Evolutionary conservation across 352 stramenopile genomes (phyloP).

Genomic region (Globisporangium echinulatum): DNA sequence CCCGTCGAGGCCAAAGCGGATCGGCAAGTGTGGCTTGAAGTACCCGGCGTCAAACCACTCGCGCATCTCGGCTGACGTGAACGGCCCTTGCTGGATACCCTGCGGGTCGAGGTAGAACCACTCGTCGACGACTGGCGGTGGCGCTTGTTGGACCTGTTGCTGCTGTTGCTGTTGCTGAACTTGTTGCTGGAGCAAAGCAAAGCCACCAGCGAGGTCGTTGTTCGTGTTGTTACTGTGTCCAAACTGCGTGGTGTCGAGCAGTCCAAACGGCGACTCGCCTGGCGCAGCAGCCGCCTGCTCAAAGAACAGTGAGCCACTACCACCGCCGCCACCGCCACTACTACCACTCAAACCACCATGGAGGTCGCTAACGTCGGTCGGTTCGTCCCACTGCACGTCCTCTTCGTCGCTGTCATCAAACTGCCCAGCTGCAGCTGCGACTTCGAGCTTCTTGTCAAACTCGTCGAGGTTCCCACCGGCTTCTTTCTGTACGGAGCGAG

Average conservation of each 20-base stretch:
- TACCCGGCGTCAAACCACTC: slow-evolving; percentile 88
- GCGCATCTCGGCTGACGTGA: slow-evolving; percentile 83
- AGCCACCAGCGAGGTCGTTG: slow-evolving; percentile 10
- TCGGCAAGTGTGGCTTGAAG: slow-evolving; percentile 86
- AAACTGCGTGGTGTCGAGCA: slow-evolving; percentile 32
- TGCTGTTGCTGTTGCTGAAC: slow-evolving; percentile 3
- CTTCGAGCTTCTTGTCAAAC: slow-evolving; percentile 77
- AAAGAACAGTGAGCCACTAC: slow-evolving; percentile 2
- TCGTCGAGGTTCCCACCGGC: slow-evolving; percentile 57
- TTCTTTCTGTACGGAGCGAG: slow-evolving; percentile 22
- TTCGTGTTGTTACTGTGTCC: slow-evolving; percentile 28
- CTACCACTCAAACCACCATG: slow-evolving; percentile 4
- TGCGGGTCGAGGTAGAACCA: slow-evolving; percentile 87
- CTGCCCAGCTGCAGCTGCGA: slow-evolving; percentile 59
- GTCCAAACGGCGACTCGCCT: slow-evolving; percentile 10
- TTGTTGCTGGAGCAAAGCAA: slow-evolving; percentile 18
- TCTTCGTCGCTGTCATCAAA: slow-evolving; percentile 85
- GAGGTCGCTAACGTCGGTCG: slow-evolving; percentile 1
- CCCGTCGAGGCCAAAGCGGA: slow-evolving; percentile 72
- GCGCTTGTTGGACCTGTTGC: neutral
- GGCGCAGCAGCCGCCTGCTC: slow-evolving; percentile 10
- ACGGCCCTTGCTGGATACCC: slow-evolving; percentile 74
- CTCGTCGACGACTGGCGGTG: slow-evolving; percentile 38
- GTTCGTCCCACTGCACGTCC: slow-evolving; percentile 50
- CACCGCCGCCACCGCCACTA: slow-evolving; percentile 5